Evolutionary conservation across 1,139 yeast species (phyloP), one percentile per base, ranked within the genome.

Genomic region (Hyphopichia pseudoburtonii): DNA sequence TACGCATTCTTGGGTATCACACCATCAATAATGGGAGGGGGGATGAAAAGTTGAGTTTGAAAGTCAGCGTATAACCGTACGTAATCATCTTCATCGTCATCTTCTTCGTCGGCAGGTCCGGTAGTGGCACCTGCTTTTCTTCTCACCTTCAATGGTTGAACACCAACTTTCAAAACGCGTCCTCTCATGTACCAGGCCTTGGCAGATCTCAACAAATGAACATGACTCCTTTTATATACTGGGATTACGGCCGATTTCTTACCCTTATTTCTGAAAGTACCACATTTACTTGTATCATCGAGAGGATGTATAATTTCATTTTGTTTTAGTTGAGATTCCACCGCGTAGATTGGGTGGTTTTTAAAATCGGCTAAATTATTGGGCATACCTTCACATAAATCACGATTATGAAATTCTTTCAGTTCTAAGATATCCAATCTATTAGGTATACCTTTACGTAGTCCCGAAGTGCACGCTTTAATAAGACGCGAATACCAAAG

Each of bases 141-240:
- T 44, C 37, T 58, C 64, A 5, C 64, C 61, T 53, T 85, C 79
- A 49, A 83, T 1, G 95, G 84, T 42, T 79, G 79, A 21, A 70
- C 80, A 0, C 95, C 96, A 0, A 79, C 58, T 47, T 81, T 86
- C 28, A 94, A 58, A 0, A 82, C 73, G 19, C 96, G 64, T 0
- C 98, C 99, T 36, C 74, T 64, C 64, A 85, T 74, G 52, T 83
- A 87, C 98, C 98, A 92, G 2, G 86, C 88, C 47, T 80, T 80
- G 0, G 96, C 87, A 0, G 94, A 80, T 40, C 81, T 68, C 19
- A 90, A 73, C 3, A 56, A 53, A 35, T 78, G 70, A 1, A 94
- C 89, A 49, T 82, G 78, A 1, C 75, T 61, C 21, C 96, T 65
- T 32, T 78, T 79, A 52, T 78, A 92, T 0, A 92, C 90, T 2